Percentiles rank a stretch among this genome's conserved stretches.
phyloP scores from a whole-genome alignment of 1,284 basidiomycete species.

The Apiotrichum siamense region DNA sequence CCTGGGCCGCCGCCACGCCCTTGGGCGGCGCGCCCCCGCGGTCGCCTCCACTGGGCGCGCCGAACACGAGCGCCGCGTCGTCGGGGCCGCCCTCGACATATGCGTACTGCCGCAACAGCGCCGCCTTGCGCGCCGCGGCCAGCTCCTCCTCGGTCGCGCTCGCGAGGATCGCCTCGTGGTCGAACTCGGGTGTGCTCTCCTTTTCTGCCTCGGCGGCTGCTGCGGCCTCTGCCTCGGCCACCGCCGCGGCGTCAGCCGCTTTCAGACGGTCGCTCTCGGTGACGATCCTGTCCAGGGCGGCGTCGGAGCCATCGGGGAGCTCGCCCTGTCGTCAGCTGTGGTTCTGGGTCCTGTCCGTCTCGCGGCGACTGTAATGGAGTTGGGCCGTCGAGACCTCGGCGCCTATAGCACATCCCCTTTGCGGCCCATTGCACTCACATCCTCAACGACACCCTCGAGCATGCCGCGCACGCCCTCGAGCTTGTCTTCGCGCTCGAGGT shows the following conservation, averaged over 20 bases:
- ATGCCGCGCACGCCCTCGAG: constrained; percentile 45
- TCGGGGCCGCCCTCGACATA: constrained; percentile 40
- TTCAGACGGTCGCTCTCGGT: constrained; percentile 32
- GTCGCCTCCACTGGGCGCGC: no score
- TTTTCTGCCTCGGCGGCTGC: constrained; percentile 7
- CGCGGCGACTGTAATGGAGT: no score
- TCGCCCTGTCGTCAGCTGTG: constrained; percentile 17
- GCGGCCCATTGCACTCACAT: no score
- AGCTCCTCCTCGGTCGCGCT: constrained; percentile 40
- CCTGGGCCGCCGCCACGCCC: constrained; percentile 20
- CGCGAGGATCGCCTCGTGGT: constrained; percentile 27
- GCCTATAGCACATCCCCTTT: no score
- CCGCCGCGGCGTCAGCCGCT: constrained; percentile 17
- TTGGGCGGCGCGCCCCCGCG: constrained; percentile 22
- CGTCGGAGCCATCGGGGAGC: constrained; percentile 27
- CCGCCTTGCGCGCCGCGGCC: constrained; percentile 31
- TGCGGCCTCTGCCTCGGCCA: neutral
- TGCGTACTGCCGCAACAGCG: constrained; percentile 43
- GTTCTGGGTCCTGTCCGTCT: no score
- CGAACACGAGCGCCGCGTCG: constrained; percentile 9
- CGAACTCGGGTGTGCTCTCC: constrained; percentile 5
- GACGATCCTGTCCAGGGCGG: constrained; percentile 28
- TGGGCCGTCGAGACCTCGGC: no score
- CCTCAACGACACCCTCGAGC: constrained; percentile 44
- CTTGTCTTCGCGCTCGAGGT: constrained; percentile 45